phyloP scores from a whole-genome alignment of 1,284 basidiomycete species.

The Rhodotorula sp. region DNA sequence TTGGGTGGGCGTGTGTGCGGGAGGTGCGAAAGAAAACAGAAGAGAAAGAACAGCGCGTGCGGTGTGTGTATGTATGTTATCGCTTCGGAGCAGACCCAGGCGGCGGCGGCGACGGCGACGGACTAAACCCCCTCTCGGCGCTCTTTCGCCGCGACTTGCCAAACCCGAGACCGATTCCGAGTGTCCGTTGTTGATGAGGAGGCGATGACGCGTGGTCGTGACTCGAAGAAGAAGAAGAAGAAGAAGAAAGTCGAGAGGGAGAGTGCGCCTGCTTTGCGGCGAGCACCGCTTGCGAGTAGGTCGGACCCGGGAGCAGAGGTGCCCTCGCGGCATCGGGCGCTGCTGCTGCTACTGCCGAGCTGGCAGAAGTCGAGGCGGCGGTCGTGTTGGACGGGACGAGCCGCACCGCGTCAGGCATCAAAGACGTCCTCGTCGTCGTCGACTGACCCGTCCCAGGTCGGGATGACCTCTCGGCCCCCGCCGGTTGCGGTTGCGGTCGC shows the following conservation, averaged over 20 bases:
- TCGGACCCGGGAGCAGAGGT: not conserved
- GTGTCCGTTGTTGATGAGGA: not conserved
- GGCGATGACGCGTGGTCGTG: not conserved
- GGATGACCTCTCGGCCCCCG: too few relatives aligned
- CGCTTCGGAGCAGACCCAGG: not conserved
- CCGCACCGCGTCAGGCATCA: too few relatives aligned
- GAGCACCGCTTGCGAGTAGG: not conserved
- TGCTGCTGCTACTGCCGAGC: not conserved
- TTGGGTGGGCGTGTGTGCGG: too few relatives aligned
- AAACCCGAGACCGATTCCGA: conserved; percentile 2
- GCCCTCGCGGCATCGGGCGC: not conserved
- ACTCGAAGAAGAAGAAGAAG: too few relatives aligned
- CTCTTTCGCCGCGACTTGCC: conserved; percentile 3
- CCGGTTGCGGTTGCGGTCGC: not conserved
- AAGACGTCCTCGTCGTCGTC: too few relatives aligned
- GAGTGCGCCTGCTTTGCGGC: not conserved
- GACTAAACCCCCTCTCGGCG: not conserved
- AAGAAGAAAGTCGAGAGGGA: too few relatives aligned
- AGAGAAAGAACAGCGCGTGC: not conserved
- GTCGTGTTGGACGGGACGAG: too few relatives aligned
- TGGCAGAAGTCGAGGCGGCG: not conserved
- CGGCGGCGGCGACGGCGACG: not conserved
- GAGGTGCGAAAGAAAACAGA: not conserved
- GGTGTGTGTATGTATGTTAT: too few relatives aligned
- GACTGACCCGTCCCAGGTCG: too few relatives aligned